A percentile compares a stretch with the other conserved stretches of the same genome.
phyloP scores from a whole-genome alignment of 257 asterid genomes.

The Sherardia arvensis region DNA sequence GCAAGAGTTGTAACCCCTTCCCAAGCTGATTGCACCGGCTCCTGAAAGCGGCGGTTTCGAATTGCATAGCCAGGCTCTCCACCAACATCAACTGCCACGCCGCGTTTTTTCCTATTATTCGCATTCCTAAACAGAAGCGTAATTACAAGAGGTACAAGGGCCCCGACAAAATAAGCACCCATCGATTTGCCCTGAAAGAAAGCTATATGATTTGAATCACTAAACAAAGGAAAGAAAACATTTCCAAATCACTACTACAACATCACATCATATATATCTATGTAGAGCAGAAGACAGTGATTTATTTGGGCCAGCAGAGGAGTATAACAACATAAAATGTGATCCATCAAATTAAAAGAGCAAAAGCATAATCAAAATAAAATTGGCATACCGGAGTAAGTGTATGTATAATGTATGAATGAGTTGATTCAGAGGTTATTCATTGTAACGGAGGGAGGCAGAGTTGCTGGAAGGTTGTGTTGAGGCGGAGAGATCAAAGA shows the following conservation, averaged over 20 bases:
- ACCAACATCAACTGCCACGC: constrained; percentile 61
- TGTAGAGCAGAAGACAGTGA: no score
- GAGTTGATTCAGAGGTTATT: constrained; percentile 1
- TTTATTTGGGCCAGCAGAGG: not conserved
- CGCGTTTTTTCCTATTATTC: constrained; percentile 63
- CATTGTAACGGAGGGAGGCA: not conserved
- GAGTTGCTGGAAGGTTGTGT: not conserved
- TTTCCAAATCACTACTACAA: not conserved
- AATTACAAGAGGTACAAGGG: constrained; percentile 60
- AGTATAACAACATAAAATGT: not conserved
- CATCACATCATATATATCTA: no score
- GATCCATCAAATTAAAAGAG: not conserved
- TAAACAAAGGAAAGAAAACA: not conserved
- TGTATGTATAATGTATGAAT: no score
- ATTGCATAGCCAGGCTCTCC: constrained; percentile 73
- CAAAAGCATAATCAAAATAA: not conserved
- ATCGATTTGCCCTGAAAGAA: constrained; percentile 23
- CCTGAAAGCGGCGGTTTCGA: constrained; percentile 51
- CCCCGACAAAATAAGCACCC: constrained; percentile 70
- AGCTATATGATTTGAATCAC: constrained; percentile 1
- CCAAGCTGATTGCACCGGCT: constrained; percentile 89
- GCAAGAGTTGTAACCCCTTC: constrained; percentile 91
- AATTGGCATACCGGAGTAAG: not conserved
- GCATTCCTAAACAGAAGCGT: constrained; percentile 54
- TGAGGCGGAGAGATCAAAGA: constrained; percentile 21